Percentiles rank a stretch among this genome's conserved stretches.
These are phyloP conservation scores for Medicago truncatula DNA, from an alignment of 306 rosid species.

Conservation along the genomic window MtrunA17r5.0-ANR NC_053042.1:44769501-44770000, in stretches of 20 bases:
- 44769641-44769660: slow-evolving; percentile 56
- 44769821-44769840: not conserved
- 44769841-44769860: not conserved
- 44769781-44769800: not conserved
- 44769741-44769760: too few species aligned
- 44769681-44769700: too few species aligned
- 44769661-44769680: slow-evolving; percentile 45
- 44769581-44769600: too few species aligned
- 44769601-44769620: too few species aligned
- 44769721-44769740: too few species aligned
- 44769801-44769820: not conserved
- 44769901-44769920: not conserved
- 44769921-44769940: not conserved
- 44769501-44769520: not conserved
- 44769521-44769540: not conserved
- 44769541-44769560: too few species aligned
- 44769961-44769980: too few species aligned
- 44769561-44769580: too few species aligned
- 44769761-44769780: too few species aligned
- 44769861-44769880: not conserved
- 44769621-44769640: slow-evolving; percentile 72
- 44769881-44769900: not conserved
- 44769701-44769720: too few species aligned
- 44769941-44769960: too few species aligned
- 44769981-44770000: too few species aligned